A percentile compares a stretch with the other conserved stretches of the same genome.
phyloP scores from a whole-genome alignment of 345 rosid species.

The Eucalyptus erythrocorys region DNA sequence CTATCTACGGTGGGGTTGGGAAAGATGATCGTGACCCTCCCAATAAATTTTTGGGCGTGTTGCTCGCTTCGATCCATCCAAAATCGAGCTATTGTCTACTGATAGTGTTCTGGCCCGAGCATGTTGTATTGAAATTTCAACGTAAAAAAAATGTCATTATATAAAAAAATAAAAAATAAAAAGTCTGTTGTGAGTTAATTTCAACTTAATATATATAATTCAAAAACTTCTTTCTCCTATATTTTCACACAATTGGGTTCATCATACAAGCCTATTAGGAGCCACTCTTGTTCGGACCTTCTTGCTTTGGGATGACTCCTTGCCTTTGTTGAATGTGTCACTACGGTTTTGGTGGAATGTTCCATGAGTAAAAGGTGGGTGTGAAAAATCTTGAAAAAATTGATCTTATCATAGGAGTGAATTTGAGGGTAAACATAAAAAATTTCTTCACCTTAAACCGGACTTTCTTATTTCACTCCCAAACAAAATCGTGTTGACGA shows the following conservation, averaged over 20 bases:
- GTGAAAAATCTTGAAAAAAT: too few species aligned
- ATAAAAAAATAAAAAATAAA: too few species aligned
- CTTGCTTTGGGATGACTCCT: neutral
- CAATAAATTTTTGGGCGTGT: neutral
- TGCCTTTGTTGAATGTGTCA: neutral
- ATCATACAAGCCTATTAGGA: neutral
- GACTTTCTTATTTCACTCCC: neutral
- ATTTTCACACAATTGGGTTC: too few species aligned
- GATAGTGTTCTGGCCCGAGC: neutral
- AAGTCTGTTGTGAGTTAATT: neutral
- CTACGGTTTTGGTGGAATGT: neutral
- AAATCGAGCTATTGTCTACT: neutral
- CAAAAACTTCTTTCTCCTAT: too few species aligned
- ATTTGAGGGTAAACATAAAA: neutral
- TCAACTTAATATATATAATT: neutral
- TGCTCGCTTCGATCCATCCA: neutral
- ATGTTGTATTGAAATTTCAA: neutral
- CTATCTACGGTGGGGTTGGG: neutral
- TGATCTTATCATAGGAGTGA: neutral
- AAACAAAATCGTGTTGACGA: neutral
- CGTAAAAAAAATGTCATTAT: neutral
- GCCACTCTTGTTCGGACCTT: too few species aligned
- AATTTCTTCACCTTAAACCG: neutral
- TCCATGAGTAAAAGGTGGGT: neutral
- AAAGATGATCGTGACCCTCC: neutral